A percentile compares a stretch with the other conserved stretches of the same genome.
Conservation (phyloP, 2,329 filamentous ascomycete genomes). For the Scortechinia acanthostroma region DNA sequence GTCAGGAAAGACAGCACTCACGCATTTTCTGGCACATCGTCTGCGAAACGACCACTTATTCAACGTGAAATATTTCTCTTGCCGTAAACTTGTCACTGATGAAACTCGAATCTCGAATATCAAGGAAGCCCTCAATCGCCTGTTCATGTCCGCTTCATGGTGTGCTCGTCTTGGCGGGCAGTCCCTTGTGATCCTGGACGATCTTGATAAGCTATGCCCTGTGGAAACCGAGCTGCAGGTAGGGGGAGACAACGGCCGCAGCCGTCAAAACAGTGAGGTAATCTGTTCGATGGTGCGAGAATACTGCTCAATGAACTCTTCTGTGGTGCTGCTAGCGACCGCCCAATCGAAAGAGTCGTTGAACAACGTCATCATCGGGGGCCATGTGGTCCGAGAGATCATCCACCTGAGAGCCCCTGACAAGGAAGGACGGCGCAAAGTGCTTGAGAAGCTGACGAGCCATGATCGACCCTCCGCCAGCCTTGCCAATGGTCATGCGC, state of each 20-base stretch:
- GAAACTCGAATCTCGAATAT: slow-evolving; percentile 84
- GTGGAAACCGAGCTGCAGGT: slow-evolving; percentile 91
- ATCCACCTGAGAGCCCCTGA: slow-evolving; percentile 82
- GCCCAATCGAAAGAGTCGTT: slow-evolving; percentile 88
- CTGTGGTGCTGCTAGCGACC: slow-evolving; percentile 81
- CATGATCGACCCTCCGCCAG: slow-evolving; percentile 35
- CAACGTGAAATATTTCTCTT: slow-evolving; percentile 79
- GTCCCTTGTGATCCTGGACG: slow-evolving; percentile 80
- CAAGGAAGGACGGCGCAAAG: slow-evolving; percentile 77
- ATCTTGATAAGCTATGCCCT: slow-evolving; percentile 86
- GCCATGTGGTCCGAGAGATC: slow-evolving; percentile 88
- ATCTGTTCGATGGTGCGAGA: slow-evolving; percentile 77
- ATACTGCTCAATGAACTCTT: slow-evolving; percentile 72
- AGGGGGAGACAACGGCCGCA: slow-evolving; percentile 85
- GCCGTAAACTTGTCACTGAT: slow-evolving; percentile 79
- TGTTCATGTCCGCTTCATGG: slow-evolving; percentile 89
- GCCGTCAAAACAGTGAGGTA: slow-evolving; percentile 84
- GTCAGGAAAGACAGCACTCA: slow-evolving; percentile 79
- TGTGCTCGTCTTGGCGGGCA: slow-evolving; percentile 79
- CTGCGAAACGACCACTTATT: slow-evolving; percentile 70
- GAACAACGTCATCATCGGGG: slow-evolving; percentile 82
- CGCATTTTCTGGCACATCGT: slow-evolving; percentile 67
- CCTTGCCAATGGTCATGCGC: slow-evolving; percentile 23
- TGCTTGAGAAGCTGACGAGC: slow-evolving; percentile 73
- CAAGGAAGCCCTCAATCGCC: slow-evolving; percentile 75